Base-by-base conservation (phyloP, 805 yeast genomes). In the Hemisphaericaspora nanyangensis region DNA sequence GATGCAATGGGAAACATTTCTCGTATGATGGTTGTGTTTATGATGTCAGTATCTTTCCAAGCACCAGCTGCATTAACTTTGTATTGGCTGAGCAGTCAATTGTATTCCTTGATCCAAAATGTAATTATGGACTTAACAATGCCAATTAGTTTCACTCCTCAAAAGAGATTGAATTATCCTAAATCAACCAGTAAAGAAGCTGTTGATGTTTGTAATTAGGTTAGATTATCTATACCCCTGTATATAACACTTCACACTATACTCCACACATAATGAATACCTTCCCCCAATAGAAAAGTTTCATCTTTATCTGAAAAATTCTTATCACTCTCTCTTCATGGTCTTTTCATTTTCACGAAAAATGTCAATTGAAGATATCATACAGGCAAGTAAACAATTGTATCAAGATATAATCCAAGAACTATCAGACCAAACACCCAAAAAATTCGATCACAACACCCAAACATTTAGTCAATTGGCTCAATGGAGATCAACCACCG, bases 71-170 rank as follows among this genome's bases (percentile, higher is more conserved):
- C 95, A 0, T 63, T 90, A 26, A 77, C 83, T 0, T 56, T 88
- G n/a, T 91, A 90, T 61, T 91, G 98, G 99, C 72, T 87, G 22
- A 79, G 91, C 33, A 88, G 96, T 0, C 90, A 88, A 55, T 49
- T 73, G 4, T 90, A 72, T 55, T 89, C 97, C 2, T 62, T 86
- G 43, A 44, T 76, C 0, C 97, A 91, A 51, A 91, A 90, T 56
- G 57, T 83, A 11, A 43, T 84, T 13, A 62, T 91, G 52, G 93
- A 90, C 53, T 63, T 68, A 49, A 59, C 70, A 26, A 62, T 83
- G 54, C 95, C 95, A 1, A 63, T 82, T 17, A 59, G 67, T 34
- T 71, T 63, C 49, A 62, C 75, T 2, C 79, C 82, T 4, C 68
- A 68, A 42, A 51, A 39, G 26, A 54, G 72, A 47, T 45, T 65